These are phyloP conservation scores for Phytopythium cucurbitacearum DNA, from an alignment of 352 stramenopile species.

Conservation along the genomic window DNA sequence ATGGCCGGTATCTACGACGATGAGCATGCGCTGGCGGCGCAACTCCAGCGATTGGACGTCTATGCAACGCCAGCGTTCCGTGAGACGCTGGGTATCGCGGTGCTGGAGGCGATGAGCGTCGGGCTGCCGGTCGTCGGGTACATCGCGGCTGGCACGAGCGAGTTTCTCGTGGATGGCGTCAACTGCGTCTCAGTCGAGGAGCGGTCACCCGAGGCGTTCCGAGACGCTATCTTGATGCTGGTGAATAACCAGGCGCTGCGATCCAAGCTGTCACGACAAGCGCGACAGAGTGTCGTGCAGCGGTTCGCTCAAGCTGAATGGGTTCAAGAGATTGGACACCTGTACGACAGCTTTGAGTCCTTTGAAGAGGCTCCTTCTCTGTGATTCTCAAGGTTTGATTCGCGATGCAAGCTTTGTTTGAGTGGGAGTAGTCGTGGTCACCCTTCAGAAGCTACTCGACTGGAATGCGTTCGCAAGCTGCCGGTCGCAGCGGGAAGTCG, in stretches of 20 bases:
- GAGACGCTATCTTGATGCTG: conserved; percentile 22
- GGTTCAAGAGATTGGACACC: conserved; percentile 24
- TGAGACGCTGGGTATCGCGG: conserved; percentile 50
- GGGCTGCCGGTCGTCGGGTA: conserved; percentile 48
- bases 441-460: no score
- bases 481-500: no score
- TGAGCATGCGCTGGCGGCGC: conserved; percentile 19
- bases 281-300: conserved; percentile 27
- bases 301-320: conserved; percentile 22
- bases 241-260: conserved; percentile 14
- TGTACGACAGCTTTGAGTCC: conserved; percentile 32
- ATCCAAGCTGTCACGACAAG: conserved; percentile 20
- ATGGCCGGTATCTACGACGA: conserved; percentile 41
- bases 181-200: conserved; percentile 40
- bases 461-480: no score
- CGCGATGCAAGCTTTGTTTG: no score
- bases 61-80: conserved; percentile 35
- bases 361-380: no score
- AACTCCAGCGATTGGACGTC: conserved; percentile 33
- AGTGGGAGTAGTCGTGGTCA: no score
- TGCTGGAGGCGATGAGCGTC: conserved; percentile 57
- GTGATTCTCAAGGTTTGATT: no score
- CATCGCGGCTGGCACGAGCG: conserved; percentile 27
- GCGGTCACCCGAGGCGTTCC: conserved; percentile 23
- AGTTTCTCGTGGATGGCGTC: conserved; percentile 38